phyloP scores from a whole-genome alignment of 2,329 filamentous ascomycete genomes.

The Zasmidium angulare region DNA sequence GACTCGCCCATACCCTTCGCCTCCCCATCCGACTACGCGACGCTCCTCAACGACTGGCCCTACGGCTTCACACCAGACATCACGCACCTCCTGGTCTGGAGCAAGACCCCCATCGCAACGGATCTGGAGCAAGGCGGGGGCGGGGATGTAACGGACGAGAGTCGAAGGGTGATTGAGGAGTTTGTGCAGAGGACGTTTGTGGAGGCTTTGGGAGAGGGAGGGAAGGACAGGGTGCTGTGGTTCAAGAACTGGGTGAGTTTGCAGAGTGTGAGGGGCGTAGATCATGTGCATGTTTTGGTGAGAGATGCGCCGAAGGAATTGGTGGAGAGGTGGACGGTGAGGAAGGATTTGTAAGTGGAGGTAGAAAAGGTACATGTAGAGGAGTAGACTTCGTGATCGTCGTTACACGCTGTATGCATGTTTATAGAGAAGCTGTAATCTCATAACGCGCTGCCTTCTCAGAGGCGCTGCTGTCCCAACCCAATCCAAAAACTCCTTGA shows the following conservation, averaged over 20 bases:
- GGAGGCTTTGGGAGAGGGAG: constrained; percentile 35
- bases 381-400: too few relatives aligned
- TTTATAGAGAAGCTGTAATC: not conserved
- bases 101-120: constrained; percentile 51
- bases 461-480: not conserved
- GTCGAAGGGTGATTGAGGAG: constrained; percentile 47
- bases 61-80: constrained; percentile 59
- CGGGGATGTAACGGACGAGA: constrained; percentile 53
- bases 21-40: constrained; percentile 54
- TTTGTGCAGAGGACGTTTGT: constrained; percentile 55
- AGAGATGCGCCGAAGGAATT: constrained; percentile 45
- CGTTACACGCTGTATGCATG: not conserved
- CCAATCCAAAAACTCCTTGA: not conserved
- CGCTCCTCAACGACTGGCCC: constrained; percentile 64
- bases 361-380: not conserved
- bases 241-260: constrained; percentile 64
- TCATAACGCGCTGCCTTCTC: not conserved
- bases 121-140: constrained; percentile 34
- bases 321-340: constrained; percentile 31
- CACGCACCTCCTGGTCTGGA: constrained; percentile 59
- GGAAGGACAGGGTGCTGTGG: constrained; percentile 55
- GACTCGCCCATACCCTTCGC: constrained; percentile 54
- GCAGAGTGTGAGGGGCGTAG: constrained; percentile 60
- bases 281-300: constrained; percentile 58
- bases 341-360: constrained; percentile 22